These are phyloP conservation scores for Geotrichum phurueaensis DNA, from an alignment of 1,139 yeast species.

Conservation along the genomic window DNA sequence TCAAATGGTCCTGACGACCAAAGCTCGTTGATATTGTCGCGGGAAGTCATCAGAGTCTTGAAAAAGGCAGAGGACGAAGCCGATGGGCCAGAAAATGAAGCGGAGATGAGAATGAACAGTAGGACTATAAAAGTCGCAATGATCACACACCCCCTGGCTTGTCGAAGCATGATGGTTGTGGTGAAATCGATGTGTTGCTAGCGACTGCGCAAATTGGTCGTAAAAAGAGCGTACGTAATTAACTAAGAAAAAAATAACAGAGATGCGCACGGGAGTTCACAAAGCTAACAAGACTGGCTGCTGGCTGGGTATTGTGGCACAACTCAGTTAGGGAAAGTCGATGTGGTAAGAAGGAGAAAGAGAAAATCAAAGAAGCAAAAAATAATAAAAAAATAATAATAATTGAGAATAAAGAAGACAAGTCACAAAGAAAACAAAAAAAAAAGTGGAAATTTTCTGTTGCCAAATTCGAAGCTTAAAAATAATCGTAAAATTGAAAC, in stretches of 20 bases:
- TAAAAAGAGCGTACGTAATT: background rate
- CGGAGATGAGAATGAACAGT: conserved; percentile 1
- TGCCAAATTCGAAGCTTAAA: background rate
- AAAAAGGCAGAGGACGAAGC: conserved; percentile 3
- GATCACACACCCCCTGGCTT: conserved; percentile 1
- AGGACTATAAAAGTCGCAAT: conserved; percentile 4
- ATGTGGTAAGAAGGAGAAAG: background rate
- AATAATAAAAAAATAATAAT: background rate
- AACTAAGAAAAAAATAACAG: background rate
- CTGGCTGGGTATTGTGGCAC: background rate
- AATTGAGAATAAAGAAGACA: background rate
- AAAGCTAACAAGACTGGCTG: background rate
- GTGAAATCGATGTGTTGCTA: background rate
- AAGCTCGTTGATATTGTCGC: conserved; percentile 12
- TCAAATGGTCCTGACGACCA: conserved; percentile 7
- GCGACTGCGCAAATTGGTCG: background rate
- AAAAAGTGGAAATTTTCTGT: background rate
- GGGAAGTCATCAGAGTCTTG: conserved; percentile 9
- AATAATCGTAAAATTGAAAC: background rate
- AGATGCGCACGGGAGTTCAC: background rate
- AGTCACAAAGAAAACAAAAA: background rate
- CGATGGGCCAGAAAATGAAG: conserved; percentile 1
- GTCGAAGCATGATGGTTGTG: background rate
- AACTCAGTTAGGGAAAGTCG: background rate
- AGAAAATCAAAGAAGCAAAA: background rate